phyloP scores from a whole-genome alignment of 176 grass and related monocot species.

The Rhynchospora breviuscula region DNA sequence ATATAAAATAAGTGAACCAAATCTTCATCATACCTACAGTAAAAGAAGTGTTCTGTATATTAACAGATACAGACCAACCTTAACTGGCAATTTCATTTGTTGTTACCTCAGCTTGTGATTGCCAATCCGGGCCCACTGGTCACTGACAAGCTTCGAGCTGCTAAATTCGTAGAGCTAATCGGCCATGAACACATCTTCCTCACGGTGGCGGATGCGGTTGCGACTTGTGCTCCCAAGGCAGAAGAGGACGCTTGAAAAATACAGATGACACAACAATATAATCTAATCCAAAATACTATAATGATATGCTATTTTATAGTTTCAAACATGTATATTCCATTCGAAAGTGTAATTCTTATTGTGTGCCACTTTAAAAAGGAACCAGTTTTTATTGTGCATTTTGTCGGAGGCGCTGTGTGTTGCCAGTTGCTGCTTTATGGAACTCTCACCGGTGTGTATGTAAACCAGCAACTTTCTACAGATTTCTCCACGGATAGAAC shows the following conservation, averaged over 20 bases:
- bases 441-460: not conserved
- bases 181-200: slow-evolving; percentile 66
- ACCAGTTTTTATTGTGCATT: not conserved
- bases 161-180: slow-evolving; percentile 48
- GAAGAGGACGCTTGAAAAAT: slow-evolving; percentile 39
- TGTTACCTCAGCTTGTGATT: slow-evolving; percentile 45
- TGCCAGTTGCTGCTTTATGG: not conserved
- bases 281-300: no score
- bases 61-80: not conserved
- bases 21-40: not conserved
- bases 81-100: not conserved
- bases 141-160: slow-evolving; percentile 52
- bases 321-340: slow-evolving; percentile 6
- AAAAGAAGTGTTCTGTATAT: not conserved
- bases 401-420: not conserved
- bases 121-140: slow-evolving; percentile 62
- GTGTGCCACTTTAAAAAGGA: not conserved
- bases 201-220: slow-evolving; percentile 53
- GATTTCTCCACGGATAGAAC: not conserved
- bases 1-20: not conserved
- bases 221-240: slow-evolving; percentile 38
- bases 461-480: not conserved
- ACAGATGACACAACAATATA: not conserved
- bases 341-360: not conserved
- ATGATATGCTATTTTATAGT: not conserved